These are phyloP conservation scores for Cinchona pubescens DNA, from an alignment of 257 asterid genomes.

Conservation along the genomic window DNA sequence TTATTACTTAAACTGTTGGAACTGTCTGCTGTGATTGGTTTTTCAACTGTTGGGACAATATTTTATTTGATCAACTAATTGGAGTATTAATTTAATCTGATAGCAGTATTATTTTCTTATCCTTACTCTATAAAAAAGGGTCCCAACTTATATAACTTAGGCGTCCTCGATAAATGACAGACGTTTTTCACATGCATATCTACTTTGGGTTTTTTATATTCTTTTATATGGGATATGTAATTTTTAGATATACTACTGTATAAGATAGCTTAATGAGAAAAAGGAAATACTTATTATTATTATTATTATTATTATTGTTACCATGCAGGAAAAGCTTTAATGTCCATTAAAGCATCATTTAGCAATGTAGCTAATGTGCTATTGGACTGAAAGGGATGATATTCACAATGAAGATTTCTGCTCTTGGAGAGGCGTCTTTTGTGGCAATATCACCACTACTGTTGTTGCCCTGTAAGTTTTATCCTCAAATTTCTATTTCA, in stretches of 20 bases:
- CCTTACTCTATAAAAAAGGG: neutral
- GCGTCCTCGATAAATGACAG: neutral
- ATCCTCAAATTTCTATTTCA: neutral
- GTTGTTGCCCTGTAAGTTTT: conserved; percentile 77
- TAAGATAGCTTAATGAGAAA: neutral
- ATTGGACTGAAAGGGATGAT: conserved; percentile 86
- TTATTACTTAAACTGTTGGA: too few species aligned
- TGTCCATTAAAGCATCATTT: conserved; percentile 79
- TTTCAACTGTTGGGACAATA: neutral
- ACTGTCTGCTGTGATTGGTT: neutral
- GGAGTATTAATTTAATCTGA: neutral
- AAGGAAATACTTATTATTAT: too few species aligned
- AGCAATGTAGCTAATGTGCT: conserved; percentile 81
- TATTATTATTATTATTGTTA: too few species aligned
- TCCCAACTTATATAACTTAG: neutral
- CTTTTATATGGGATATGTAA: neutral
- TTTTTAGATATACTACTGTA: neutral
- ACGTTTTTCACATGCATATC: neutral
- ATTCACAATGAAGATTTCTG: conserved; percentile 74
- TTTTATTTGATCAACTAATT: neutral
- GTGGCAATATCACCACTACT: conserved; percentile 70
- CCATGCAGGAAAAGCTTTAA: conserved; percentile 66
- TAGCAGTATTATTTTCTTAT: neutral
- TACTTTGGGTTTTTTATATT: neutral
- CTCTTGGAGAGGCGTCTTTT: conserved; percentile 84